Conservation (phyloP, 768 basidiomycete genomes). For the Termitomyces sp. region DNA sequence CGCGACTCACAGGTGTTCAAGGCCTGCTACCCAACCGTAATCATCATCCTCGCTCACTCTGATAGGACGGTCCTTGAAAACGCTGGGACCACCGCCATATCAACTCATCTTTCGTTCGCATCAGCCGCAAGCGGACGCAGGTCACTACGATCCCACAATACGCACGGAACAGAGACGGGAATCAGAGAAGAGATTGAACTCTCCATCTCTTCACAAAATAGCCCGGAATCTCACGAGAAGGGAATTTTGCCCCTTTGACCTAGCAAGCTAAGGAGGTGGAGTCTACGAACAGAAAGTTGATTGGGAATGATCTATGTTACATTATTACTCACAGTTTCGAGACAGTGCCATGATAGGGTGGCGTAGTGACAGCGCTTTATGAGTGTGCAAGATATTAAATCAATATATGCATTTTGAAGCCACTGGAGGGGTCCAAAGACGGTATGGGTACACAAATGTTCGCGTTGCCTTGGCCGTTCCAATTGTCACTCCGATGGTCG, state of each 20-base stretch:
- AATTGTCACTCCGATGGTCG: too few relatives aligned
- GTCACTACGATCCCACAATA: background rate
- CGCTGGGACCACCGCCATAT: background rate
- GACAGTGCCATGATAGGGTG: too few relatives aligned
- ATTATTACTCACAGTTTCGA: too few relatives aligned
- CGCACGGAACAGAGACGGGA: background rate
- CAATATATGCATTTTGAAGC: too few relatives aligned
- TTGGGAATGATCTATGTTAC: too few relatives aligned
- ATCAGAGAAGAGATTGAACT: background rate
- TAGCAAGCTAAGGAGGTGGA: background rate
- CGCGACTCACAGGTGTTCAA: background rate
- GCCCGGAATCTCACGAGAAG: background rate
- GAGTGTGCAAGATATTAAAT: too few relatives aligned
- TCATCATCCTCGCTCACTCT: constrained; percentile 8
- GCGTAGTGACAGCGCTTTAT: too few relatives aligned
- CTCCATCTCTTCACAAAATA: background rate
- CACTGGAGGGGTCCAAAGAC: too few relatives aligned
- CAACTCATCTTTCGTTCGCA: constrained; percentile 1
- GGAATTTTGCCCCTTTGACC: background rate
- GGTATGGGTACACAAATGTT: too few relatives aligned
- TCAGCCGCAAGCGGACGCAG: background rate
- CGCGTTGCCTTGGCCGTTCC: too few relatives aligned
- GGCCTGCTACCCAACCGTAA: constrained; percentile 7
- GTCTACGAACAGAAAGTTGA: too few relatives aligned
- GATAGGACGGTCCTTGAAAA: constrained; percentile 1